Percentiles rank a stretch among this genome's conserved stretches.
phyloP scores from a whole-genome alignment of 2,329 filamentous ascomycete genomes.

The Sphaerulina musiva region DNA sequence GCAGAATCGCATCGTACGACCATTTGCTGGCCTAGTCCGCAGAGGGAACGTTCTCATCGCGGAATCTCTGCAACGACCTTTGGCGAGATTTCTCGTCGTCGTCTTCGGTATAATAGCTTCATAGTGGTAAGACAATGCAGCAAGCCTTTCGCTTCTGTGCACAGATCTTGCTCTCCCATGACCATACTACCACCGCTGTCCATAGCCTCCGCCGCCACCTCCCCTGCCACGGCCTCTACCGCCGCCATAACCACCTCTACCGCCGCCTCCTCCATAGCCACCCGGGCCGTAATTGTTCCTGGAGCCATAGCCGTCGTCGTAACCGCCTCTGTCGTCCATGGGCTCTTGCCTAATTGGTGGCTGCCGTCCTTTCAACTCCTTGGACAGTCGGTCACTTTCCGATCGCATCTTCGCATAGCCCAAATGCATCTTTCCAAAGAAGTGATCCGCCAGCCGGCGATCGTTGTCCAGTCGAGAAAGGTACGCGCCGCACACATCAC shows the following conservation, averaged over 20 bases:
- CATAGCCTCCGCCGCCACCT: not conserved
- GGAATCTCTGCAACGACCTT: no score
- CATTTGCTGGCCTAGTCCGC: no score
- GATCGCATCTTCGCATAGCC: conserved; percentile 98
- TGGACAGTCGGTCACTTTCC: conserved; percentile 77
- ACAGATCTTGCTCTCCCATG: not conserved
- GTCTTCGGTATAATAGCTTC: not conserved
- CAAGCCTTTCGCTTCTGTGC: not conserved
- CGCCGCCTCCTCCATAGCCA: conserved; percentile 16
- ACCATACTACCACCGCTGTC: not conserved
- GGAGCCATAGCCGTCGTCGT: conserved; percentile 35
- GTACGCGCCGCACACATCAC: conserved; percentile 96
- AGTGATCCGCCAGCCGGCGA: conserved; percentile 86
- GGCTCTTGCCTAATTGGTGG: conserved; percentile 52
- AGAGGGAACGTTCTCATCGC: no score
- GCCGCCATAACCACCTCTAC: conserved; percentile 23
- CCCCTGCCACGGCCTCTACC: not conserved
- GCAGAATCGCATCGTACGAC: no score
- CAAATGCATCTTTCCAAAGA: conserved; percentile 98
- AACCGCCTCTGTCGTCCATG: conserved; percentile 35
- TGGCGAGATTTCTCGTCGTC: no score
- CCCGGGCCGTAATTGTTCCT: conserved; percentile 34
- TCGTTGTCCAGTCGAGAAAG: conserved; percentile 90
- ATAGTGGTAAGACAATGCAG: not conserved
- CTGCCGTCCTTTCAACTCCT: conserved; percentile 70